Evolutionary conservation across 2,329 filamentous ascomycete species (phyloP).

Genomic region (Trichoderma atrobrunneum): DNA sequence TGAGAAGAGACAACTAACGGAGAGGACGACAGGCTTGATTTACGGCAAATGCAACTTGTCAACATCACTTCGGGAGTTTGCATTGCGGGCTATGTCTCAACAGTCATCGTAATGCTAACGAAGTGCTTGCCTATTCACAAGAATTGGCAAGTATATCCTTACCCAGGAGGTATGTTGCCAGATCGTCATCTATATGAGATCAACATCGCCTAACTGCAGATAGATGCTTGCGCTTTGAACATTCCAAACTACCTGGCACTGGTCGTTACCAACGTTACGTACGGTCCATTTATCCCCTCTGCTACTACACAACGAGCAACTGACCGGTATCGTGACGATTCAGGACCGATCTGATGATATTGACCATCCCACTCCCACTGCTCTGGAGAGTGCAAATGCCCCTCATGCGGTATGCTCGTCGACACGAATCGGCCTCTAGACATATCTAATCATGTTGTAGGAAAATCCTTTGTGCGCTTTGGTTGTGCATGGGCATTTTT

Average conservation of each 20-base stretch:
- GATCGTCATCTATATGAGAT: neutral
- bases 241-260: conserved; percentile 25
- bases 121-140: conserved; percentile 25
- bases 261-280: conserved; percentile 27
- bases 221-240: conserved; percentile 25
- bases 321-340: neutral
- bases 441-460: conserved; percentile 2
- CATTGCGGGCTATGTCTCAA: conserved; percentile 22
- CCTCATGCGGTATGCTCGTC: conserved; percentile 19
- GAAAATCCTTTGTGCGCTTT: conserved; percentile 26
- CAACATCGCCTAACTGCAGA: neutral
- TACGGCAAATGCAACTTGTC: conserved; percentile 24
- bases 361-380: conserved; percentile 26
- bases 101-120: conserved; percentile 24
- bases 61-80: conserved; percentile 22
- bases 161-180: conserved; percentile 23
- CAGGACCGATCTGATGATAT: conserved; percentile 26
- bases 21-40: conserved; percentile 20
- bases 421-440: neutral
- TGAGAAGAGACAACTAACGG: neutral
- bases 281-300: neutral
- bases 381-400: conserved; percentile 27
- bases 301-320: neutral
- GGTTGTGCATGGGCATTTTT: conserved; percentile 27
- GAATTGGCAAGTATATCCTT: conserved; percentile 29